phyloP scores from a whole-genome alignment of 2,329 filamentous ascomycete genomes.

The Colletotrichum filicis region DNA sequence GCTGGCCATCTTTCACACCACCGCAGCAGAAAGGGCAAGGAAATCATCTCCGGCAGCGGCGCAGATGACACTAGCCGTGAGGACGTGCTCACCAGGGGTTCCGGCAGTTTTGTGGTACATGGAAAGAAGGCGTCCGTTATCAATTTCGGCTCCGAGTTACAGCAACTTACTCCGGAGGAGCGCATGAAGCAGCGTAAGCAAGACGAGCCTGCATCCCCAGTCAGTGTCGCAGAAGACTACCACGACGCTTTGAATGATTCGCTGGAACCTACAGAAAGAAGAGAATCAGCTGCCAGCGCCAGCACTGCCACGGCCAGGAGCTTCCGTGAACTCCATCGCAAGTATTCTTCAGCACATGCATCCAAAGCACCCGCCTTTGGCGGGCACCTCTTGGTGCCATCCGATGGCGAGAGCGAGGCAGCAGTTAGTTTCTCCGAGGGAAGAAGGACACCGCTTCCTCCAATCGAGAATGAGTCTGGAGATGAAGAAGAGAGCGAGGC shows the following conservation, averaged over 20 bases:
- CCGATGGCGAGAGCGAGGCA: constrained; percentile 69
- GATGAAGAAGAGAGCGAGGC: constrained; percentile 31
- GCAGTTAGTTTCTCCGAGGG: constrained; percentile 71
- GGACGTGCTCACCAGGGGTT: constrained; percentile 79
- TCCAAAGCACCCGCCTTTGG: constrained; percentile 53
- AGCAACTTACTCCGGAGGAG: constrained; percentile 80
- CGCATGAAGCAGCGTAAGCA: constrained; percentile 73
- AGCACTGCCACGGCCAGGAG: constrained; percentile 76
- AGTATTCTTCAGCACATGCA: constrained; percentile 65
- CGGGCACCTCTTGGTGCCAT: constrained; percentile 58
- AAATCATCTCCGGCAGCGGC: constrained; percentile 71
- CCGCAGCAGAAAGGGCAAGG: constrained; percentile 80
- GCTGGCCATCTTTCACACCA: constrained; percentile 74
- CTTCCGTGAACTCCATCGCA: constrained; percentile 71
- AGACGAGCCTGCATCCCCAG: constrained; percentile 51
- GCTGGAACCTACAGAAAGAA: constrained; percentile 58
- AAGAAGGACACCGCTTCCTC: constrained; percentile 64
- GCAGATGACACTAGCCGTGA: constrained; percentile 64
- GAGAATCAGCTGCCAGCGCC: constrained; percentile 71
- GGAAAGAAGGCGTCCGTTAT: constrained; percentile 98
- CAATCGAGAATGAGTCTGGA: constrained; percentile 55
- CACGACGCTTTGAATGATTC: constrained; percentile 60
- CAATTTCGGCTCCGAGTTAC: constrained; percentile 93
- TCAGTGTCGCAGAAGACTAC: constrained; percentile 53
- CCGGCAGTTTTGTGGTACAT: constrained; percentile 94